These are phyloP conservation scores for Lathyrus sativus DNA, from an alignment of 306 rosid species.

Conservation along the genomic window DNA sequence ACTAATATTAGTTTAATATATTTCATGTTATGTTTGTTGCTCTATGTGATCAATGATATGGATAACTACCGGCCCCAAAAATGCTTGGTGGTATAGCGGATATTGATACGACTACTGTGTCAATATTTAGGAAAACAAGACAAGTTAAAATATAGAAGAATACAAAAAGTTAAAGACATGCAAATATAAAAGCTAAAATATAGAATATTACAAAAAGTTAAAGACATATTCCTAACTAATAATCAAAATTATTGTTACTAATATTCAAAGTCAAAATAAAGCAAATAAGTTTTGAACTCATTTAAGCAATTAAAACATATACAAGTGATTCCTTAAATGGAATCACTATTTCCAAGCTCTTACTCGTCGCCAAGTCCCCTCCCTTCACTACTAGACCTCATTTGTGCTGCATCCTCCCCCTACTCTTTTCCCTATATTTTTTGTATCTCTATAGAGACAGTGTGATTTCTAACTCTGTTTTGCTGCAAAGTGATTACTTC, in stretches of 20 bases:
- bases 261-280: background rate
- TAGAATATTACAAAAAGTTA: background rate
- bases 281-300: background rate
- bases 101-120: background rate
- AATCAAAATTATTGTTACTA: background rate
- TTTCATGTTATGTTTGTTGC: too few relatives aligned
- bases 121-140: background rate
- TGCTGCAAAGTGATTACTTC: background rate
- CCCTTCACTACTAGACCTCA: background rate
- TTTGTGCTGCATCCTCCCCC: background rate
- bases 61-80: too few relatives aligned
- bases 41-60: too few relatives aligned
- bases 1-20: too few relatives aligned
- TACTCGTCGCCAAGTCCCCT: background rate
- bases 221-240: background rate
- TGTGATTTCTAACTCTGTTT: background rate
- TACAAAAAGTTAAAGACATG: background rate
- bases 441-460: background rate
- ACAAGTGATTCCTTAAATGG: slow-evolving; percentile 5
- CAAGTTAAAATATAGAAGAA: background rate
- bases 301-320: background rate
- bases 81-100: too few relatives aligned
- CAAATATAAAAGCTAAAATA: background rate
- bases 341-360: background rate
- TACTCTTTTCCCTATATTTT: background rate